phyloP scores from a whole-genome alignment of 495 filamentous ascomycete genomes.

The Opeltia flavorubescens region DNA sequence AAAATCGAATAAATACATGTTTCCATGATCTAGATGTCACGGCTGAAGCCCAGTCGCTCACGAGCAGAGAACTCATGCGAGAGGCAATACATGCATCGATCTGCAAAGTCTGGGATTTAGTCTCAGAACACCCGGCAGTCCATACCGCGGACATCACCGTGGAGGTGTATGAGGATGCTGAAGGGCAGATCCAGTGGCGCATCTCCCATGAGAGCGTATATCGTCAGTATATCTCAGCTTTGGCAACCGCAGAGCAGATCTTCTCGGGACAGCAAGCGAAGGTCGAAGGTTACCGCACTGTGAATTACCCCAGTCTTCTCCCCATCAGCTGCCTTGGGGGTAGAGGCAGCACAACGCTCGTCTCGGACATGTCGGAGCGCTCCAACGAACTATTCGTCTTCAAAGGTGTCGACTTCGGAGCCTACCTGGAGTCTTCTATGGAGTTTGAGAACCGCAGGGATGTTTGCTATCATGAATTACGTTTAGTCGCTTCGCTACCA shows the following conservation, averaged over 20 bases:
- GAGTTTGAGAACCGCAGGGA: not conserved
- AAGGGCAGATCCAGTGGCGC: not conserved
- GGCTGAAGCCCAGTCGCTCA: no score
- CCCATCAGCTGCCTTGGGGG: slow-evolving; percentile 1
- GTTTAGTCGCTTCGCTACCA: not conserved
- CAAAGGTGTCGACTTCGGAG: slow-evolving; percentile 6
- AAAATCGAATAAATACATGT: no score
- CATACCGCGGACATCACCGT: slow-evolving; percentile 1
- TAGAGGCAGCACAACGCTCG: slow-evolving; percentile 4
- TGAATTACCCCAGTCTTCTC: slow-evolving; percentile 1
- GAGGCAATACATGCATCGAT: slow-evolving; percentile 3
- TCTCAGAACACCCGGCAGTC: slow-evolving; percentile 3
- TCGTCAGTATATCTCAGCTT: not conserved
- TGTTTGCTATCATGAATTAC: not conserved
- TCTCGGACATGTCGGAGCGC: not conserved
- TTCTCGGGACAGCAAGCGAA: not conserved
- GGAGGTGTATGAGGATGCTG: slow-evolving; percentile 4
- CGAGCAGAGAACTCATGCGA: no score
- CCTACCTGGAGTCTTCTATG: not conserved
- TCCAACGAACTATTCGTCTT: slow-evolving; percentile 3
- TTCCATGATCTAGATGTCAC: no score
- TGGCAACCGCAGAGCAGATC: slow-evolving; percentile 3
- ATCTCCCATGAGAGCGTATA: slow-evolving; percentile 6
- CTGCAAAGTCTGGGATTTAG: not conserved
- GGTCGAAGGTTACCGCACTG: not conserved